Conservation (phyloP, 225 moss, liverwort and hornwort species). For the Pseudisothecium myosuroides region DNA sequence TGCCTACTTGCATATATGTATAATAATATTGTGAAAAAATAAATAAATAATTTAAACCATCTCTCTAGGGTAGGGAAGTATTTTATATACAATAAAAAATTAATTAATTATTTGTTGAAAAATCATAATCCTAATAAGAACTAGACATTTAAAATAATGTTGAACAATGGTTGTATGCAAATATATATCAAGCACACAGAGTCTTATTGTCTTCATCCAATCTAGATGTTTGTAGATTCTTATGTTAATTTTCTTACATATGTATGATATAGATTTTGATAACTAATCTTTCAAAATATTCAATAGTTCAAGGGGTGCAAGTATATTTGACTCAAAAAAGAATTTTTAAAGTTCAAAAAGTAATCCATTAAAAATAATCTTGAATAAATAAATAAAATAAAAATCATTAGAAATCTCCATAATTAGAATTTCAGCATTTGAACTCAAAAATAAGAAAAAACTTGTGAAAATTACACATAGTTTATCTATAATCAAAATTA, state of each 20-base stretch:
- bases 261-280: background rate
- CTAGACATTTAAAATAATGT: background rate
- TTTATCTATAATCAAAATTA: background rate
- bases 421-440: background rate
- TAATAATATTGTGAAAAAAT: background rate
- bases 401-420: background rate
- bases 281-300: background rate
- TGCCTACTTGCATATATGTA: background rate
- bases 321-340: background rate
- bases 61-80: background rate
- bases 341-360: background rate
- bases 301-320: background rate
- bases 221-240: background rate
- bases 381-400: background rate
- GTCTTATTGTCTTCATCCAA: background rate
- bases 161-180: background rate
- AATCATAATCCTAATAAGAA: background rate
- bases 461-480: background rate
- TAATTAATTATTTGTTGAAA: background rate
- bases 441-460: background rate
- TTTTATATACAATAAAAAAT: rapidly evolving
- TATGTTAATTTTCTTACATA: background rate
- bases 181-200: background rate
- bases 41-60: background rate
- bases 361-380: background rate